Conservation (phyloP, 176 grass and related monocot species). For the Ananas comosus region DNA sequence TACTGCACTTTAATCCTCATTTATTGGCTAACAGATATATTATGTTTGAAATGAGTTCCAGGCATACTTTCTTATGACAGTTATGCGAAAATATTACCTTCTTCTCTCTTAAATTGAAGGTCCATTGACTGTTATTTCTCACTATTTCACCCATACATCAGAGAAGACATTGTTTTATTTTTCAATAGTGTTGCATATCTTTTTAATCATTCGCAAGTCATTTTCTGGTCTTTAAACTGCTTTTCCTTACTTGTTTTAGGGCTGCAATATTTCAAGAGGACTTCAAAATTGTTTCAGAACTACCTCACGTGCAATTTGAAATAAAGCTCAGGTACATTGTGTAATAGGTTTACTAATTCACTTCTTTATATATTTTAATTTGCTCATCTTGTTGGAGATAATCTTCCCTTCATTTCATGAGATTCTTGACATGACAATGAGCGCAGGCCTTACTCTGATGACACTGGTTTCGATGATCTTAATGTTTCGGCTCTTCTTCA, state of each 20-base stretch:
- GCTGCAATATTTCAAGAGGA: slow-evolving; percentile 75
- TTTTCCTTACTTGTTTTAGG: slow-evolving; percentile 22
- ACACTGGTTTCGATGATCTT: slow-evolving; percentile 51
- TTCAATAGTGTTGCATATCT: too few species aligned
- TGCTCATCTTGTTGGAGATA: neutral
- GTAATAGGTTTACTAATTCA: neutral
- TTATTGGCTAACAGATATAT: too few species aligned
- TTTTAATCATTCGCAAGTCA: too few species aligned
- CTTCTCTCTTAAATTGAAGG: too few species aligned
- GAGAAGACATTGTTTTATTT: too few species aligned
- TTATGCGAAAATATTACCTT: too few species aligned
- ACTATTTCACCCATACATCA: too few species aligned
- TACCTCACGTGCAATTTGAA: slow-evolving; percentile 46
- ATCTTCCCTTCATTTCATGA: neutral
- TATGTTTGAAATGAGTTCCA: too few species aligned
- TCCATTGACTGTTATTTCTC: too few species aligned
- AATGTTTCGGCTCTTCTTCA: slow-evolving; percentile 59
- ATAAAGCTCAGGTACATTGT: slow-evolving; percentile 70
- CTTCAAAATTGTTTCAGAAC: slow-evolving; percentile 65
- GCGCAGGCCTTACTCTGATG: slow-evolving; percentile 77
- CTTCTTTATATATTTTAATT: slow-evolving; percentile 12
- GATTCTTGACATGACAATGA: neutral
- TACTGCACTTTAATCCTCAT: too few species aligned
- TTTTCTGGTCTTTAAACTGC: neutral
- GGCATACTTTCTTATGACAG: too few species aligned